These are phyloP conservation scores for Fusarium devonianum DNA, from an alignment of 2,329 filamentous ascomycete genomes.

Conservation along the genomic window DNA sequence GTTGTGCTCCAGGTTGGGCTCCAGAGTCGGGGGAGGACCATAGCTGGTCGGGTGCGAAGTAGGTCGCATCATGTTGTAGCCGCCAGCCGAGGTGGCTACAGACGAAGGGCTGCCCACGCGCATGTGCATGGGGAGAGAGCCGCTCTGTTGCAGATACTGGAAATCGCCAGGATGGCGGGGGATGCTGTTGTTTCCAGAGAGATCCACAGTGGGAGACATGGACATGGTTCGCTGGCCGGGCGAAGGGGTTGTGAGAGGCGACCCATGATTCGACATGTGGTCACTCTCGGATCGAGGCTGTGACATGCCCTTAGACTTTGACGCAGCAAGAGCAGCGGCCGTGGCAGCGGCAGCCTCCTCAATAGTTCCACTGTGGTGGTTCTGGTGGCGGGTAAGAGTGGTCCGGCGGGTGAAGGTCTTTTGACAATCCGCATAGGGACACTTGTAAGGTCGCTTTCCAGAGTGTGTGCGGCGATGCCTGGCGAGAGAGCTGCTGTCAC, in stretches of 20 bases:
- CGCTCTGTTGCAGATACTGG: slow-evolving; percentile 75
- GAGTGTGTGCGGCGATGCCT: slow-evolving; percentile 94
- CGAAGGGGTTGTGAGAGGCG: slow-evolving; percentile 81
- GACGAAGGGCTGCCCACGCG: slow-evolving; percentile 76
- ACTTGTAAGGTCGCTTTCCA: slow-evolving; percentile 95
- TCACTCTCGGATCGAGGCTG: slow-evolving; percentile 73
- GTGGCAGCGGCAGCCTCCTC: slow-evolving; percentile 92
- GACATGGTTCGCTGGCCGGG: slow-evolving; percentile 81
- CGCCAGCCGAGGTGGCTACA: slow-evolving; percentile 69
- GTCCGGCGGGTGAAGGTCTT: slow-evolving; percentile 98
- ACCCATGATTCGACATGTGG: slow-evolving; percentile 73
- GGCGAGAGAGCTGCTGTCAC: slow-evolving; percentile 92
- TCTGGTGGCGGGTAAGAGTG: slow-evolving; percentile 93
- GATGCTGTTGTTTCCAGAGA: slow-evolving; percentile 72
- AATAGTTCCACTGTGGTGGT: slow-evolving; percentile 92
- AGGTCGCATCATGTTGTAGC: slow-evolving; percentile 65
- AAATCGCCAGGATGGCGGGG: slow-evolving; percentile 71
- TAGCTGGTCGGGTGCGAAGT: slow-evolving; percentile 88
- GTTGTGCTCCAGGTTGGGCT: slow-evolving; percentile 82
- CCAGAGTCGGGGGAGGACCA: slow-evolving; percentile 83
- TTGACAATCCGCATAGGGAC: slow-evolving; percentile 95
- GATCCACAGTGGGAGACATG: slow-evolving; percentile 79
- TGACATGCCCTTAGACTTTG: slow-evolving; percentile 50
- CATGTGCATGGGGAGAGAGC: slow-evolving; percentile 82
- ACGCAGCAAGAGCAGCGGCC: slow-evolving; percentile 78